Percentiles rank a stretch among this genome's conserved stretches.
Conservation (phyloP, 805 yeast species). For the Phaffomyces antillensis region DNA sequence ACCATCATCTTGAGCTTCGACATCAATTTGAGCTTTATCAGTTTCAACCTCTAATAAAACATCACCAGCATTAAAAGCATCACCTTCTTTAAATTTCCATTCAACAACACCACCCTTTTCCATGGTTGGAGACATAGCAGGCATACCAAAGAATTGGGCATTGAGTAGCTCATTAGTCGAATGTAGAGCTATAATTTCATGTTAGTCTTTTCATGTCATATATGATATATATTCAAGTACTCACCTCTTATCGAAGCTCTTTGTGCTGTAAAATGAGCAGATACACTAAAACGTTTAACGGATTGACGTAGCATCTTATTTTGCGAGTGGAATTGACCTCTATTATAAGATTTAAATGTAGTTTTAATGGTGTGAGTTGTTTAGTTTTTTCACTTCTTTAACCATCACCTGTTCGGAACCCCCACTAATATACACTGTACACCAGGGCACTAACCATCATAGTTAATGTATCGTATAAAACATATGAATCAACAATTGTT, state of each 20-base stretch:
- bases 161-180: conserved; percentile 15
- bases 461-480: no score
- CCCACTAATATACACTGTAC: background rate
- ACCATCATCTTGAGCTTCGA: conserved; percentile 91
- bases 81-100: conserved; percentile 83
- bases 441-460: background rate
- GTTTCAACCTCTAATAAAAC: conserved; percentile 77
- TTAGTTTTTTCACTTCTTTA: background rate
- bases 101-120: conserved; percentile 86
- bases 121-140: conserved; percentile 99
- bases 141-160: conserved; percentile 68
- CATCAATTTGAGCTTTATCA: conserved; percentile 77
- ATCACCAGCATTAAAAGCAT: conserved; percentile 74
- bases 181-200: conserved; percentile 18
- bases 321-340: background rate
- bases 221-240: background rate
- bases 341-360: no score
- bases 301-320: conserved; percentile 9
- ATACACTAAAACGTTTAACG: background rate
- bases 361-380: background rate
- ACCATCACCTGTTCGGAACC: conserved; percentile 5
- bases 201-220: conserved; percentile 1
- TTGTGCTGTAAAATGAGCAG: background rate
- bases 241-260: conserved; percentile 4
- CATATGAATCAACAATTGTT: background rate